Evolutionary conservation across 257 asterid species (phyloP).

Genomic region (Euphrasia confusa): DNA sequence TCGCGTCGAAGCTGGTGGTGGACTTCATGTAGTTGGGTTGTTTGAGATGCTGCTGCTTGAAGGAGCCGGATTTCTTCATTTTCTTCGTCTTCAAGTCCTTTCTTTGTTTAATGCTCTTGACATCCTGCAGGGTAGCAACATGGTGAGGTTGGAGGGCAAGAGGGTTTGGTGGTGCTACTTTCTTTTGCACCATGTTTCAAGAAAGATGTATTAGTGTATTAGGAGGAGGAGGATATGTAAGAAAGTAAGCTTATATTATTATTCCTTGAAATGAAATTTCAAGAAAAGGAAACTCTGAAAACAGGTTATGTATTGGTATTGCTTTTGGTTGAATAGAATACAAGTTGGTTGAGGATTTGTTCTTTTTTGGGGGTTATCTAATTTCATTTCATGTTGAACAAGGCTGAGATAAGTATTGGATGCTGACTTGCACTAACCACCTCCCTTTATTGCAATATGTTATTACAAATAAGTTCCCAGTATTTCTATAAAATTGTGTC

Average conservation of each 20-base stretch:
- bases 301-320: neutral
- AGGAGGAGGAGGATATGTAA: too few relatives aligned
- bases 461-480: neutral
- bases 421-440: constrained; percentile 46
- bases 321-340: constrained; percentile 24
- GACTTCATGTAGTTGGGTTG: constrained; percentile 71
- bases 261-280: constrained; percentile 18
- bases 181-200: constrained; percentile 75
- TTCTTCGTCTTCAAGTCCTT: constrained; percentile 58
- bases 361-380: neutral
- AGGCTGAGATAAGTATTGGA: constrained; percentile 36
- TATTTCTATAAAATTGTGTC: neutral
- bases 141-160: constrained; percentile 36
- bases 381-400: constrained; percentile 31
- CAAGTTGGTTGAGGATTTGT: constrained; percentile 20
- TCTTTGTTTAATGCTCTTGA: constrained; percentile 37
- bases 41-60: constrained; percentile 30
- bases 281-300: constrained; percentile 23
- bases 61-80: constrained; percentile 68
- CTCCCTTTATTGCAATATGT: constrained; percentile 12
- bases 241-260: neutral
- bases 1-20: constrained; percentile 76
- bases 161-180: constrained; percentile 32
- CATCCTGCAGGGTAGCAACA: constrained; percentile 35
- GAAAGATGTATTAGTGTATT: too few relatives aligned